Evolutionary conservation across 2,329 filamentous ascomycete genomes (phyloP).

Genomic region (Fusarium pininemorale): DNA sequence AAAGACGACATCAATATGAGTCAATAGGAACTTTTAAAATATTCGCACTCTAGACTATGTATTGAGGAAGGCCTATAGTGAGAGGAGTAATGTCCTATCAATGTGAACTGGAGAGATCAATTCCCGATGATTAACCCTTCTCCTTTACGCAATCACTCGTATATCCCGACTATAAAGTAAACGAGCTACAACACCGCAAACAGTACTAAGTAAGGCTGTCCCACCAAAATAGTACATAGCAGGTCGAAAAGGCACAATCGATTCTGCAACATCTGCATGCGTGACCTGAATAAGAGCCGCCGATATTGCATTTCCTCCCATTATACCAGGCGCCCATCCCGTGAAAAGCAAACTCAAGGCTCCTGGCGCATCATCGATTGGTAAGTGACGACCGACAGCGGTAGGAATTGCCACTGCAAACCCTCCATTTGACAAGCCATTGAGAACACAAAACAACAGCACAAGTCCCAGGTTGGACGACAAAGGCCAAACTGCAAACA

Average conservation of each 20-base stretch:
- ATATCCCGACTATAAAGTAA: not conserved
- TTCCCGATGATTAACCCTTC: rapidly evolving
- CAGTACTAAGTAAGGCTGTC: not conserved
- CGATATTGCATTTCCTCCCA: not conserved
- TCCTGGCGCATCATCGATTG: not conserved
- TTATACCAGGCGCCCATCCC: not conserved
- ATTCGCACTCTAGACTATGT: no score
- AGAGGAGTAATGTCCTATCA: no score
- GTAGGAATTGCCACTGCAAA: not conserved
- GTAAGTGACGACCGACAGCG: not conserved
- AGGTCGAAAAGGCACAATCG: not conserved
- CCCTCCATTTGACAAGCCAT: not conserved
- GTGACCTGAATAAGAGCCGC: not conserved
- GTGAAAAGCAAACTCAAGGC: not conserved
- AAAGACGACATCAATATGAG: no score
- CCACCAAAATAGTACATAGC: not conserved
- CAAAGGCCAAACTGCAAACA: not conserved
- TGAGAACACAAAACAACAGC: not conserved
- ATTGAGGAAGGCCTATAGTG: no score
- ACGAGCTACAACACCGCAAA: not conserved
- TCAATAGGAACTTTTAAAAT: no score
- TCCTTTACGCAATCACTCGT: not conserved
- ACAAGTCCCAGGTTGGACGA: not conserved
- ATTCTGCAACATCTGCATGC: not conserved
- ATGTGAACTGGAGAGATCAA: no score